A percentile compares a stretch with the other conserved stretches of the same genome.
phyloP scores from a whole-genome alignment of 768 basidiomycete species.

The Tricholoma furcatifolium region DNA sequence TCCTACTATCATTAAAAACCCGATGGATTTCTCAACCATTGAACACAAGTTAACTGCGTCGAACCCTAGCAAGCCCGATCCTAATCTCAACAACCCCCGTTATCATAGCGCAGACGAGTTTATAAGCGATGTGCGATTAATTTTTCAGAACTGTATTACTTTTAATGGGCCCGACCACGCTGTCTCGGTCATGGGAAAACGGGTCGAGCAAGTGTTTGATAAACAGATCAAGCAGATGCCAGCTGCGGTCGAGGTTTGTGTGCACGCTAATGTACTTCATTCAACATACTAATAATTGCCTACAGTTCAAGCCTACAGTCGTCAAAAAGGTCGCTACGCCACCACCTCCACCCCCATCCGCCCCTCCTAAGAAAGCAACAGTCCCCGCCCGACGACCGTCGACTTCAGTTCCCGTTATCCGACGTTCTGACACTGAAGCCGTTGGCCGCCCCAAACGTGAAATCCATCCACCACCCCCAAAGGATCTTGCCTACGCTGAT shows the following conservation, averaged over 20 bases:
- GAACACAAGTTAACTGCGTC: slow-evolving; percentile 84
- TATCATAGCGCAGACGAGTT: slow-evolving; percentile 82
- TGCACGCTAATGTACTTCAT: neutral
- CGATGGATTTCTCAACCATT: slow-evolving; percentile 93
- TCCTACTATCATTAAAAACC: slow-evolving; percentile 77
- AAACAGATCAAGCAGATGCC: slow-evolving; percentile 87
- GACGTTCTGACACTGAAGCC: slow-evolving; percentile 68
- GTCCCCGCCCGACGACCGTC: slow-evolving; percentile 67
- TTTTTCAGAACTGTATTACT: slow-evolving; percentile 83
- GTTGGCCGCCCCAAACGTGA: slow-evolving; percentile 92
- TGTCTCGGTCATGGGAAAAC: slow-evolving; percentile 76
- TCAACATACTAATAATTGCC: neutral
- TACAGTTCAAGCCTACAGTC: slow-evolving; percentile 38
- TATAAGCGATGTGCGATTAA: slow-evolving; percentile 77
- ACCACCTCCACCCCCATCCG: slow-evolving; percentile 43
- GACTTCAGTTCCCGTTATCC: slow-evolving; percentile 78
- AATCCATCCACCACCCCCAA: slow-evolving; percentile 93
- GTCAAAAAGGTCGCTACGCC: slow-evolving; percentile 51
- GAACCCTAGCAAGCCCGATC: slow-evolving; percentile 75
- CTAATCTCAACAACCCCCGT: slow-evolving; percentile 67
- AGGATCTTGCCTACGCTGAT: slow-evolving; percentile 85
- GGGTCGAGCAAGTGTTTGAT: slow-evolving; percentile 82
- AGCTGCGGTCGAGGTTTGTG: slow-evolving; percentile 66
- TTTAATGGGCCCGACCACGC: slow-evolving; percentile 95
- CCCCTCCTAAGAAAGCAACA: slow-evolving; percentile 45